Evolutionary conservation across 352 stramenopile genomes (phyloP).

Genomic region (Pythium graminicola): DNA sequence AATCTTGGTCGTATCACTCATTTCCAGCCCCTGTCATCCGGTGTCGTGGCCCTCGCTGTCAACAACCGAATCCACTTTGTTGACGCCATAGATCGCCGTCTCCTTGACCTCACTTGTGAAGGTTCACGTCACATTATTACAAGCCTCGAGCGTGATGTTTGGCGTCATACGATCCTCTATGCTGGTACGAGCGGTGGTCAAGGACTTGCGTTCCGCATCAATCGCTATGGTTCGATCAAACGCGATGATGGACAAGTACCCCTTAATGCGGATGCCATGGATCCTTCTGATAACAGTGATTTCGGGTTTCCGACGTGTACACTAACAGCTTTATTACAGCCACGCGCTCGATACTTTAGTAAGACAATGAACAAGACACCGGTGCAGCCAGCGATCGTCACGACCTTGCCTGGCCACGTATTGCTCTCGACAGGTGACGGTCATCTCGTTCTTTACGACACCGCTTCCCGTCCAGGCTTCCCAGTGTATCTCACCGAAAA

Average conservation of each 20-base stretch:
- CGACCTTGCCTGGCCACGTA: constrained; percentile 26
- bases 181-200: constrained; percentile 25
- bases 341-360: constrained; percentile 4
- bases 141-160: constrained; percentile 28
- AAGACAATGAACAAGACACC: neutral
- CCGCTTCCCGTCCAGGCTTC: neutral
- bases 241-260: constrained; percentile 13
- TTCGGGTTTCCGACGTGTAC: constrained; percentile 8
- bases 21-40: constrained; percentile 19
- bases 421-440: constrained; percentile 12
- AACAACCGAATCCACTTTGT: constrained; percentile 28
- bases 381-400: constrained; percentile 6
- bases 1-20: constrained; percentile 10
- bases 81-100: constrained; percentile 16
- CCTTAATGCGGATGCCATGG: constrained; percentile 7
- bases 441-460: constrained; percentile 27
- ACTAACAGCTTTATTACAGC: constrained; percentile 13
- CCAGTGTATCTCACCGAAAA: constrained; percentile 25
- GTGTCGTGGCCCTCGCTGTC: constrained; percentile 24
- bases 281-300: constrained; percentile 7
- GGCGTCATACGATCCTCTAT: constrained; percentile 25
- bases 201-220: constrained; percentile 28
- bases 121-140: constrained; percentile 26
- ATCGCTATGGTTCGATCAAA: constrained; percentile 20
- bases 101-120: constrained; percentile 24